Evolutionary conservation across 2,329 filamentous ascomycete genomes (phyloP), one percentile per base, ranked within the genome.

Genomic region (Lojkania enalia): DNA sequence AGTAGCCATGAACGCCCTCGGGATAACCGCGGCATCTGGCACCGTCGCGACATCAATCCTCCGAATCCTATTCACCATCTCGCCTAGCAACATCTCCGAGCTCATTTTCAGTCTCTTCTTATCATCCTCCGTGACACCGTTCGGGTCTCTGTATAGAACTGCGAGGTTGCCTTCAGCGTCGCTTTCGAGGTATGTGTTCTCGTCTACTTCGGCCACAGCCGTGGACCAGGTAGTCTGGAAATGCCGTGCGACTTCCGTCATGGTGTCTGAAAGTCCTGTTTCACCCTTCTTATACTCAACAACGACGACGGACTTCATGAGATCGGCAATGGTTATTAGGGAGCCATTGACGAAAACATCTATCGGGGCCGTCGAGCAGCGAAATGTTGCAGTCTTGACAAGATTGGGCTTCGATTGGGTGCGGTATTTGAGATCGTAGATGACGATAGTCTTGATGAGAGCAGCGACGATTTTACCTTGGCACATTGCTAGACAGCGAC

Each of bases 301-400:
- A 4, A 97, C 74, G 1, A 87, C 85, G 18, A 95, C 77, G 1
- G 89, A 95, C 72, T 97, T 96, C 88, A 96, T 96, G 35, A 99
- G 74, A 63, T 99, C 94, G 0, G 86, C 88, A 7, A 97, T 84
- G 0, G 88, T 89, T 51, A 99, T 91, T 18, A 82, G 77, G 55
- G 86, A 84, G 1, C 81, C 87, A 1, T 83, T 81, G 12, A 96
- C 80, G 7, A 85, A 83, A 5, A 97, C 68, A 55, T 92, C 88
- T 13, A 95, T 82, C 0, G 94, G 91, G 21, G 88, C 88, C 0
- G 90, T 95, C 2, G 90, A 83, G 2, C 89, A 87, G 11, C 90
- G 83, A 67, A 90, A 95, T 2, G 84, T 82, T 1, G 88, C 87
- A 13, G 87, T 65, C 64, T 88, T 92, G 38, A 79, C 76, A 7